Percentiles rank a stretch among this genome's conserved stretches.
Conservation (phyloP, 768 basidiomycete species). For the Amylocystis lapponica region DNA sequence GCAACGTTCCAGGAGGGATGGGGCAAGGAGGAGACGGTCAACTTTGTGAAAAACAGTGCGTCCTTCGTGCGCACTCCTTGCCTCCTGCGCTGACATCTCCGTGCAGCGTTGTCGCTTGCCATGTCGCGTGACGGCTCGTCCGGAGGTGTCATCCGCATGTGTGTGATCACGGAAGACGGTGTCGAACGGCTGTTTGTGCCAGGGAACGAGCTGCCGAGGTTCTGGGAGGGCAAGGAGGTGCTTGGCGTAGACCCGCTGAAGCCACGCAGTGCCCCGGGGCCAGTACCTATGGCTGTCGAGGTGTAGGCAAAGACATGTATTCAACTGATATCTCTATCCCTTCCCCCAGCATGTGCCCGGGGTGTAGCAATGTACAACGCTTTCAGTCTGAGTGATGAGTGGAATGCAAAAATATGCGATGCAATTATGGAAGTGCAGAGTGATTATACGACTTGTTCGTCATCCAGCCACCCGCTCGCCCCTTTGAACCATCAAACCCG, state of each 20-base stretch:
- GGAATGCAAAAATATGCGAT: too few relatives aligned
- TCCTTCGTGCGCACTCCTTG: constrained; percentile 10
- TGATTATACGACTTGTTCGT: neutral
- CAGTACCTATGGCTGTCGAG: constrained; percentile 43
- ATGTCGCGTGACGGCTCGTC: constrained; percentile 99
- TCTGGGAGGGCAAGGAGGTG: constrained; percentile 85
- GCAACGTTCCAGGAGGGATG: constrained; percentile 95
- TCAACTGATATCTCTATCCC: neutral
- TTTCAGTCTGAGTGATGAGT: too few relatives aligned
- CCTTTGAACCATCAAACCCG: constrained; percentile 36
- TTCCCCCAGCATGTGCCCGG: neutral
- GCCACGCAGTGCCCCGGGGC: constrained; percentile 16
- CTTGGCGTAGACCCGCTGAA: constrained; percentile 35
- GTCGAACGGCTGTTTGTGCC: constrained; percentile 93
- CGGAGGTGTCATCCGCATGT: constrained; percentile 96
- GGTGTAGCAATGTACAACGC: too few relatives aligned
- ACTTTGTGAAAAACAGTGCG: constrained; percentile 96
- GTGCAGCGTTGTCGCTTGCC: constrained; percentile 80
- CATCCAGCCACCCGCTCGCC: neutral
- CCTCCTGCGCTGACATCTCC: neutral
- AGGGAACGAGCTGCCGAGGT: constrained; percentile 81
- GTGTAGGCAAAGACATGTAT: constrained; percentile 9
- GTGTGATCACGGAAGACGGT: constrained; percentile 87
- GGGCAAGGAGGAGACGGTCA: constrained; percentile 82
- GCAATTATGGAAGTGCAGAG: too few relatives aligned